Conservation (phyloP, 176 grass and related monocot species). For the Miscanthus lutarioriparius region DNA sequence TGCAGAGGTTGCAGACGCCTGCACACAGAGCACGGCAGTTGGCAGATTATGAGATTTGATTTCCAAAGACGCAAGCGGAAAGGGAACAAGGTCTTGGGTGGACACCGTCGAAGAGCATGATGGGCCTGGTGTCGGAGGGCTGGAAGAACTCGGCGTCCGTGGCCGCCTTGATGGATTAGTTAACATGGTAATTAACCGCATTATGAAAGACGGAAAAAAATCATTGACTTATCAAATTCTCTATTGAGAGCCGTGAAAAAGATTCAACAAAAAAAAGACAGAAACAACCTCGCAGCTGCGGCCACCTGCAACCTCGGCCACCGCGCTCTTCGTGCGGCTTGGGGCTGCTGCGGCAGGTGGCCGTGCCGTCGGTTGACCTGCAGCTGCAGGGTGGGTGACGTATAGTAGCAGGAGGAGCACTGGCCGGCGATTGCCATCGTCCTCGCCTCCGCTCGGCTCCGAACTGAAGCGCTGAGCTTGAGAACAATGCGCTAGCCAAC, state of each 20-base stretch:
- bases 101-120: conserved; percentile 94
- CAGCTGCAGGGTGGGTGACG: conserved; percentile 12
- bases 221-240: no score
- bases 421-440: conserved; percentile 10
- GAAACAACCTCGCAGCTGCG: no score
- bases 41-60: background rate
- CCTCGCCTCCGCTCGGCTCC: background rate
- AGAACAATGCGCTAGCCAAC: background rate
- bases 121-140: conserved; percentile 53
- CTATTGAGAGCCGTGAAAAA: no score
- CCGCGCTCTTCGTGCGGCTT: background rate
- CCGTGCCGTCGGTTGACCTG: background rate
- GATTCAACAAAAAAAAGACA: no score
- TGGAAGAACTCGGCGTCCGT: conserved; percentile 82
- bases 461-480: background rate
- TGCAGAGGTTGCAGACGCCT: conserved; percentile 94
- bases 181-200: no score
- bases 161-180: conserved; percentile 41
- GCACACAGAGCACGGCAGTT: background rate
- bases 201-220: no score
- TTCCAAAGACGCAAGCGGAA: background rate
- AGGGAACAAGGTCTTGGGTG: background rate
- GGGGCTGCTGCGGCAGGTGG: background rate
- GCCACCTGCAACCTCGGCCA: conserved; percentile 20
- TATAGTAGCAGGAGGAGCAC: conserved; percentile 17